Conservation (phyloP, 306 rosid species). For the Malus asiatica region DNA sequence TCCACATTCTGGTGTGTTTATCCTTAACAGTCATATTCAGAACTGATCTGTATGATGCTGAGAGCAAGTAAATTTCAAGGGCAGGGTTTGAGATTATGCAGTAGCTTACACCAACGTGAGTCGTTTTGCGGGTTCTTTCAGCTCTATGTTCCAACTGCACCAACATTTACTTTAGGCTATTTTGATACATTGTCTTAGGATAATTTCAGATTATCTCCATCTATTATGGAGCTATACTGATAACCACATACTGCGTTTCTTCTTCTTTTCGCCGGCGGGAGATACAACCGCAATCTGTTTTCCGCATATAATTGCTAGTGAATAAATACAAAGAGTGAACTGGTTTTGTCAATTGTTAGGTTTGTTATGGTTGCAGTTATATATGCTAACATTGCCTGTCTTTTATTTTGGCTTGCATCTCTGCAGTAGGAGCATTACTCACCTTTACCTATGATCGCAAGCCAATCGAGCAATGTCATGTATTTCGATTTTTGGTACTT, state of each 20-base stretch:
- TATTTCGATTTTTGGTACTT: not conserved
- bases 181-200: conserved; percentile 1
- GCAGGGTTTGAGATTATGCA: conserved; percentile 14
- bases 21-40: conserved; percentile 46
- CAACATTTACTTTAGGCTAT: not conserved
- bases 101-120: conserved; percentile 7
- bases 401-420: not conserved
- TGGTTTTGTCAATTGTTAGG: conserved; percentile 9
- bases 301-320: conserved; percentile 7
- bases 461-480: not conserved
- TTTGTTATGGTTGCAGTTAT: not conserved
- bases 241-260: not conserved
- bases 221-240: conserved; percentile 12
- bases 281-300: not conserved
- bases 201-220: conserved; percentile 20
- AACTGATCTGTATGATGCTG: conserved; percentile 61
- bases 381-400: not conserved
- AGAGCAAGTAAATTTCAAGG: conserved; percentile 54
- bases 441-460: too few relatives aligned
- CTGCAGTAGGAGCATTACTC: not conserved
- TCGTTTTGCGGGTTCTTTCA: conserved; percentile 11
- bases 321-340: conserved; percentile 11
- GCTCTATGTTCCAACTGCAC: conserved; percentile 21
- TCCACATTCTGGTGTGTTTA: conserved; percentile 9
- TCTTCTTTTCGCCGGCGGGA: not conserved